Evolutionary conservation across 495 filamentous ascomycete species (phyloP).

Genomic region (Podospora comata): DNA sequence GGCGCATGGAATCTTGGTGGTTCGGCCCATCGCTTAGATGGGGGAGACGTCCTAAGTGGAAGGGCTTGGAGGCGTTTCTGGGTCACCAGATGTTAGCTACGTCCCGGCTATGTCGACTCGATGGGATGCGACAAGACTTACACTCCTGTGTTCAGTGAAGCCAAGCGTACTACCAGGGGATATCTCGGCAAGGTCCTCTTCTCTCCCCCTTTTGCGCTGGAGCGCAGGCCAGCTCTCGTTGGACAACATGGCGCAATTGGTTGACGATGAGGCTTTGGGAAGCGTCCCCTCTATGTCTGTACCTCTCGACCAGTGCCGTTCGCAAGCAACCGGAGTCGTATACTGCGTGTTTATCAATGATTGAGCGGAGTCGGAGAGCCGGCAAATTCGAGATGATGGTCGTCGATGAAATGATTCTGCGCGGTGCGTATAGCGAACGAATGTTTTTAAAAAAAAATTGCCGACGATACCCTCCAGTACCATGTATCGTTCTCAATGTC

Average conservation of each 20-base stretch:
- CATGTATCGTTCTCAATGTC: not conserved
- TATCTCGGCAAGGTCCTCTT: slow-evolving; percentile 34
- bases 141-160: slow-evolving; percentile 49
- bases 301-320: not conserved
- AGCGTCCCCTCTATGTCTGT: not conserved
- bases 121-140: slow-evolving; percentile 27
- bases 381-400: not conserved
- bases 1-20: slow-evolving; percentile 32
- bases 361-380: not conserved
- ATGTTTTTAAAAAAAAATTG: not conserved
- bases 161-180: slow-evolving; percentile 31
- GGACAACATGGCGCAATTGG: slow-evolving; percentile 15
- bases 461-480: not conserved
- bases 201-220: slow-evolving; percentile 32
- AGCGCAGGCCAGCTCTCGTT: slow-evolving; percentile 24
- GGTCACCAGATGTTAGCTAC: slow-evolving; percentile 12
- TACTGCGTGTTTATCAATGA: not conserved
- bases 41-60: slow-evolving; percentile 42
- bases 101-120: not conserved
- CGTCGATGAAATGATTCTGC: not conserved
- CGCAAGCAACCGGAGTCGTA: not conserved
- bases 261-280: not conserved
- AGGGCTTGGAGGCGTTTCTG: slow-evolving; percentile 50
- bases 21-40: slow-evolving; percentile 38
- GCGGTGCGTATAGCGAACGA: not conserved